These are phyloP conservation scores for Tolypocladium nubicola DNA, from an alignment of 2,329 filamentous ascomycete species.

Conservation along the genomic window DNA sequence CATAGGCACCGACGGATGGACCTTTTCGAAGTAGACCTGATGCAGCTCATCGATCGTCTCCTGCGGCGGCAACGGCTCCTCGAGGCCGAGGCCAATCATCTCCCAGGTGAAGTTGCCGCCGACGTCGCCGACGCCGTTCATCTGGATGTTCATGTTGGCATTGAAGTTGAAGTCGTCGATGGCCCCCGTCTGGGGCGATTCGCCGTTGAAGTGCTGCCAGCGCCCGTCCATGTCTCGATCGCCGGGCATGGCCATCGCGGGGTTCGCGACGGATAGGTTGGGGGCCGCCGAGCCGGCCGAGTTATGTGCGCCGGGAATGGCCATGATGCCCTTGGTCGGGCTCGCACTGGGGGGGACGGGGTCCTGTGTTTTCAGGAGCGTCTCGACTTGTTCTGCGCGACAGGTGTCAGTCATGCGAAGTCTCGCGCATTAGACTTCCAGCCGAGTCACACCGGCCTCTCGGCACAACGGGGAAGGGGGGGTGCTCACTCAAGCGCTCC, in stretches of 20 bases:
- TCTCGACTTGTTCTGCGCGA: constrained; percentile 79
- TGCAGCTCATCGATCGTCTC: constrained; percentile 76
- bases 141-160: constrained; percentile 34
- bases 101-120: constrained; percentile 68
- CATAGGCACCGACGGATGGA: constrained; percentile 77
- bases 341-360: constrained; percentile 9
- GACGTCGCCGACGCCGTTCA: constrained; percentile 38
- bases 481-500: constrained; percentile 69
- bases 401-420: constrained; percentile 1
- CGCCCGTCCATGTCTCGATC: constrained; percentile 37
- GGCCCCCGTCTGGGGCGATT: constrained; percentile 37
- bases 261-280: constrained; percentile 26
- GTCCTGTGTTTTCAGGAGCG: constrained; percentile 69
- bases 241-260: constrained; percentile 33
- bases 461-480: not conserved
- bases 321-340: constrained; percentile 21
- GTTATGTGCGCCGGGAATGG: constrained; percentile 8
- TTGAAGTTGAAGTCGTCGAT: constrained; percentile 51
- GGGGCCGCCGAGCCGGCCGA: constrained; percentile 10
- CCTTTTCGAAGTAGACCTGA: constrained; percentile 80
- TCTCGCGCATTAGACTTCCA: not conserved
- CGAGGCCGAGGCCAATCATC: constrained; percentile 49
- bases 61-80: constrained; percentile 48
- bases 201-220: constrained; percentile 45
- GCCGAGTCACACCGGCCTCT: not conserved